Evolutionary conservation across 495 filamentous ascomycete genomes (phyloP).

Genomic region (Penicillium alfredii): DNA sequence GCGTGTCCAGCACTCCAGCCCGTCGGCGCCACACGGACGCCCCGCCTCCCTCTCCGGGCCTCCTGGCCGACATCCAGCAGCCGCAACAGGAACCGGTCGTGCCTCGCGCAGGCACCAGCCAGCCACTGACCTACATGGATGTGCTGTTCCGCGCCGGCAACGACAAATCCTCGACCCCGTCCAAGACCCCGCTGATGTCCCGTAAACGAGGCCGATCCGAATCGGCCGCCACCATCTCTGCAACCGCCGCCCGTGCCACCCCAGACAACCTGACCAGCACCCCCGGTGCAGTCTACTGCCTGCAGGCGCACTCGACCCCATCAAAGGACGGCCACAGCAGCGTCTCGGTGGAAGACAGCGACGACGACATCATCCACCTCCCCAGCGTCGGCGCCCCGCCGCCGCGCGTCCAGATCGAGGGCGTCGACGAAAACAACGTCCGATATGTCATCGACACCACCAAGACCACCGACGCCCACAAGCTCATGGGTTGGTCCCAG

Average conservation of each 20-base stretch:
- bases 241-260: conserved; percentile 5
- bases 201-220: conserved; percentile 15
- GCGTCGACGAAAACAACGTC: conserved; percentile 37
- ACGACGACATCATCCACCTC: conserved; percentile 38
- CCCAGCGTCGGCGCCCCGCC: conserved; percentile 23
- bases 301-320: conserved; percentile 35
- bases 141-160: conserved; percentile 19
- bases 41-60: conserved; percentile 28
- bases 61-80: conserved; percentile 23
- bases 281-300: conserved; percentile 24
- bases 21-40: conserved; percentile 41
- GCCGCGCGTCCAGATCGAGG: conserved; percentile 31
- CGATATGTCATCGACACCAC: conserved; percentile 30
- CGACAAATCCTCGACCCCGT: conserved; percentile 9
- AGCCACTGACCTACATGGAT: conserved; percentile 35
- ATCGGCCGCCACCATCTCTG: conserved; percentile 10
- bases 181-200: conserved; percentile 2
- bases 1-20: conserved; percentile 11
- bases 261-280: conserved; percentile 6
- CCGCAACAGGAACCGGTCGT: conserved; percentile 2
- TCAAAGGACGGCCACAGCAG: conserved; percentile 18
- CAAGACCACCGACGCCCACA: conserved; percentile 23
- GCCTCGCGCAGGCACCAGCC: conserved; percentile 4
- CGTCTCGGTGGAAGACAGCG: conserved; percentile 26
- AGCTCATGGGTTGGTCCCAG: conserved; percentile 33